phyloP scores from a whole-genome alignment of 352 stramenopile genomes.

The Globisporangium splendens region DNA sequence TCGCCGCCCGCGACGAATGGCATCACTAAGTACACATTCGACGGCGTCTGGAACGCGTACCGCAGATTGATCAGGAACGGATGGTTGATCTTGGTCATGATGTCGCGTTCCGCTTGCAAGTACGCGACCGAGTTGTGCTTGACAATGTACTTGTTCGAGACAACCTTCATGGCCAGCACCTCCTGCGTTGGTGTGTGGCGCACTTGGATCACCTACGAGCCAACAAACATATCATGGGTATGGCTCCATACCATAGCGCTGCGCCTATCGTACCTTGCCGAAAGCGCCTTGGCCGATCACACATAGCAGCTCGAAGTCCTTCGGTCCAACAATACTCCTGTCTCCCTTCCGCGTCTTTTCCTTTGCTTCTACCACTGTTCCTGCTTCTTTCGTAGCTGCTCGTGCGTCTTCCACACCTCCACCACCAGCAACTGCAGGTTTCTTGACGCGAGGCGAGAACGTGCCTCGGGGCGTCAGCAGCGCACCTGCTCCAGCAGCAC shows the following conservation, averaged over 20 bases:
- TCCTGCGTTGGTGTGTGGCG: slow-evolving; percentile 64
- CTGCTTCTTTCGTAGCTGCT: slow-evolving; percentile 16
- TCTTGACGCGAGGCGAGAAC: slow-evolving; percentile 10
- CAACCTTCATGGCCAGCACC: slow-evolving; percentile 85
- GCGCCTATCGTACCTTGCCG: slow-evolving; percentile 41
- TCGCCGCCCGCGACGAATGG: slow-evolving; percentile 66
- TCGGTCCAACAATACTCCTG: slow-evolving; percentile 35
- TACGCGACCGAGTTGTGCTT: slow-evolving; percentile 82
- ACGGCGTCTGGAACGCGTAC: slow-evolving; percentile 81
- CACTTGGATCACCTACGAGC: slow-evolving; percentile 73
- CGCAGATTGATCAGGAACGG: slow-evolving; percentile 78
- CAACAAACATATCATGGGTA: background rate
- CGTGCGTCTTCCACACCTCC: slow-evolving; percentile 7
- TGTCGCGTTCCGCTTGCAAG: slow-evolving; percentile 76
- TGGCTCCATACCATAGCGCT: background rate
- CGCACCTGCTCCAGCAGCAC: slow-evolving; percentile 3
- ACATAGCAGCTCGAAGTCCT: slow-evolving; percentile 79
- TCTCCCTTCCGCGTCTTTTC: background rate
- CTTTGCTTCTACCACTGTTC: background rate
- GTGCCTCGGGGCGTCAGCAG: slow-evolving; percentile 11
- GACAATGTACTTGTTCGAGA: slow-evolving; percentile 84
- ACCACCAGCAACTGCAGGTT: background rate
- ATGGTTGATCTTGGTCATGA: slow-evolving; percentile 87
- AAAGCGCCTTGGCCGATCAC: slow-evolving; percentile 84
- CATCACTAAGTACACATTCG: slow-evolving; percentile 85